These are phyloP conservation scores for Limonium bicolor DNA, from an alignment of 148 eudicot genomes.

Conservation along the genomic window DNA sequence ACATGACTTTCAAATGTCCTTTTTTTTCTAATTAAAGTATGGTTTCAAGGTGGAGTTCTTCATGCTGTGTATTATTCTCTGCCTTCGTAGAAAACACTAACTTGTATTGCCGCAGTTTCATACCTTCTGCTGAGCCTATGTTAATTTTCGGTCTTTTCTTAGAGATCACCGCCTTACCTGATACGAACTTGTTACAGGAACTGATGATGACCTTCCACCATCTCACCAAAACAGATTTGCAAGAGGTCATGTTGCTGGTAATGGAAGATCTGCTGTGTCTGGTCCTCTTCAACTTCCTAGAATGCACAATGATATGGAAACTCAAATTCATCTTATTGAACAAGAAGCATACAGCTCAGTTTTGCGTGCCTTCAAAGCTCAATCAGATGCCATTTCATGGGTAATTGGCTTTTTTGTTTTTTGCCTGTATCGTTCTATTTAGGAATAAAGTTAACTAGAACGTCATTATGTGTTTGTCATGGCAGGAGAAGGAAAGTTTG, in stretches of 20 bases:
- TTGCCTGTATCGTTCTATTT: conserved; percentile 1
- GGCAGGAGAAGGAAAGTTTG: conserved; percentile 61
- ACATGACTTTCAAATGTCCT: too few species aligned
- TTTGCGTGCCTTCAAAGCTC: conserved; percentile 66
- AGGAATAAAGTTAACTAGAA: conserved; percentile 4
- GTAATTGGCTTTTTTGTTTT: conserved; percentile 14
- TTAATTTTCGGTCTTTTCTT: too few species aligned
- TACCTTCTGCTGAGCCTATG: too few species aligned
- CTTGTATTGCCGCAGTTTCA: too few species aligned
- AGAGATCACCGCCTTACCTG: too few species aligned
- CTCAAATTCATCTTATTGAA: conserved; percentile 53
- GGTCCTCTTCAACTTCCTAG: conserved; percentile 30
- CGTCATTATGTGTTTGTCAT: conserved; percentile 14
- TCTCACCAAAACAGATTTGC: conserved; percentile 33
- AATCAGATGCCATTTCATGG: conserved; percentile 71
- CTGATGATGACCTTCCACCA: conserved; percentile 55
- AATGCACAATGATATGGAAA: conserved; percentile 41
- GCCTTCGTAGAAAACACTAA: too few species aligned
- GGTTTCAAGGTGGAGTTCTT: too few species aligned
- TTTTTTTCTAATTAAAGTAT: too few species aligned
- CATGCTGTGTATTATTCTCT: too few species aligned
- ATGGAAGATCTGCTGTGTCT: conserved; percentile 35
- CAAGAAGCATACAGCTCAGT: conserved; percentile 59
- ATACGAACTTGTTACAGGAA: conserved; percentile 27
- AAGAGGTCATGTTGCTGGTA: conserved; percentile 37